phyloP scores from a whole-genome alignment of 441 rosid genomes.

The Heliophila coronopifolia region DNA sequence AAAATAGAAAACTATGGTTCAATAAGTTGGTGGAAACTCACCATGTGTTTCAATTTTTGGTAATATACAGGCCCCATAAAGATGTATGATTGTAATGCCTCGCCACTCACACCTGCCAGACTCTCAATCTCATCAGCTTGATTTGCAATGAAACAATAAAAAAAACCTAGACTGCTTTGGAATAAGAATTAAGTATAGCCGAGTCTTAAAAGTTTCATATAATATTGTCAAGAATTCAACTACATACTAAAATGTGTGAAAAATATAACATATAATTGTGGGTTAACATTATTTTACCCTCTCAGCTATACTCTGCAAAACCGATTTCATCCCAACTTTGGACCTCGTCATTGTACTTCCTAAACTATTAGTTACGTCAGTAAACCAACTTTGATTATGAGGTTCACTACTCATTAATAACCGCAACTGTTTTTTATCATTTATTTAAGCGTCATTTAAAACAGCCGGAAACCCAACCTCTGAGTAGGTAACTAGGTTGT shows the following conservation, averaged over 20 bases:
- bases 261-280: too few relatives aligned
- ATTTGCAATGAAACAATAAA: slow-evolving; percentile 10
- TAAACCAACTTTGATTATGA: too few relatives aligned
- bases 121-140: slow-evolving; percentile 25
- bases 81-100: slow-evolving; percentile 80
- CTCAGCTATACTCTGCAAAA: too few relatives aligned
- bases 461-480: too few relatives aligned
- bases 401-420: too few relatives aligned
- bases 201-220: not conserved
- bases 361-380: too few relatives aligned
- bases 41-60: slow-evolving; percentile 98
- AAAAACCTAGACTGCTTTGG: not conserved
- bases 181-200: not conserved
- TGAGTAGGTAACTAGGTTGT: too few relatives aligned
- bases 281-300: too few relatives aligned
- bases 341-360: too few relatives aligned
- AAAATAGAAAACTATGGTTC: not conserved
- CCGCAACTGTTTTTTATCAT: too few relatives aligned
- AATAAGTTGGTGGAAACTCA: slow-evolving; percentile 32
- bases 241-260: not conserved
- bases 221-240: not conserved
- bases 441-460: too few relatives aligned
- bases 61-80: slow-evolving; percentile 99
- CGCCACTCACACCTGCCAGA: slow-evolving; percentile 75
- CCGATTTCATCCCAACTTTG: too few relatives aligned